Evolutionary conservation across 306 rosid species (phyloP).

Genomic region (Phaseolus lunatus): DNA sequence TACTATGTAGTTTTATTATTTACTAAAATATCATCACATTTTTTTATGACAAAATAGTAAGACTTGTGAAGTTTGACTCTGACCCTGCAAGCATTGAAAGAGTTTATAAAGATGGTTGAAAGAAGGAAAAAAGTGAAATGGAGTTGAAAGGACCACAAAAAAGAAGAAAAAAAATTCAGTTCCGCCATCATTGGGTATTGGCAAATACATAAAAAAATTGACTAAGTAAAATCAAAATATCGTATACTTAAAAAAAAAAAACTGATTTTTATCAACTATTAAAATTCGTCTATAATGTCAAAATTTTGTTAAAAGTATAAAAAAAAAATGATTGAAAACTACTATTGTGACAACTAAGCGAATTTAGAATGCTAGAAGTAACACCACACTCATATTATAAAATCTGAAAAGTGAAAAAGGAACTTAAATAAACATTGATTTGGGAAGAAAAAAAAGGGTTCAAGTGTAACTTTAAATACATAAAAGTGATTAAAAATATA

Average conservation of each 20-base stretch:
- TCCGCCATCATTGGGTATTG: background rate
- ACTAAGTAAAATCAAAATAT: background rate
- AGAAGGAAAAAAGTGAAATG: background rate
- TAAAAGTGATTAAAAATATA: background rate
- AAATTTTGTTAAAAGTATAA: too few relatives aligned
- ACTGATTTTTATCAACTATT: too few relatives aligned
- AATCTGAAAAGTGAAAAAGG: too few relatives aligned
- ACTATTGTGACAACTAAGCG: background rate
- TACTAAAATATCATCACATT: too few relatives aligned
- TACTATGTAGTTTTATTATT: too few relatives aligned
- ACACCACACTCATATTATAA: too few relatives aligned
- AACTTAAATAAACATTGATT: background rate
- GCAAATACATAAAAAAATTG: background rate
- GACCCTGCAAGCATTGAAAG: background rate
- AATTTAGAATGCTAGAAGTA: too few relatives aligned
- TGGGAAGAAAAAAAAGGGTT: background rate
- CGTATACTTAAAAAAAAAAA: too few relatives aligned
- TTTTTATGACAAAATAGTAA: background rate
- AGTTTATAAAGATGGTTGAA: background rate
- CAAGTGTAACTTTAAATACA: background rate
- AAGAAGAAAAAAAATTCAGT: background rate
- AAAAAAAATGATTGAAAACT: background rate
- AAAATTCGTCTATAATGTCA: too few relatives aligned
- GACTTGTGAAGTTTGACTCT: constrained; percentile 22
- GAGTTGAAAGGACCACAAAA: background rate